Evolutionary conservation across 768 basidiomycete genomes (phyloP).

Genomic region (Coprinellus micaceus): DNA sequence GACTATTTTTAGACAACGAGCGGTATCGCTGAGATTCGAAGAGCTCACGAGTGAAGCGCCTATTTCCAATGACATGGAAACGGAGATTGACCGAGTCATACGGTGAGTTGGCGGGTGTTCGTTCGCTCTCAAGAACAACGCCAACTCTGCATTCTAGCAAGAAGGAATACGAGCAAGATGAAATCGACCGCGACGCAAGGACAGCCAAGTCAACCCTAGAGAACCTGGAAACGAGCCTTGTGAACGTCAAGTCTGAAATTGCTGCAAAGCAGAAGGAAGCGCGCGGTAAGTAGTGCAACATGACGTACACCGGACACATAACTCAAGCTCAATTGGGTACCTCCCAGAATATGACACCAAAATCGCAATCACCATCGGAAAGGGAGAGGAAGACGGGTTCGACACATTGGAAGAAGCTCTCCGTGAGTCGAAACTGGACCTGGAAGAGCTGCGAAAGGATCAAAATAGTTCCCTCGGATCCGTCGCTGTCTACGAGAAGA

Average conservation of each 20-base stretch:
- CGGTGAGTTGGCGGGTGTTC: slow-evolving; percentile 58
- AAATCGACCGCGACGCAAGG: slow-evolving; percentile 41
- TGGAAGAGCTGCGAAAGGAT: slow-evolving; percentile 46
- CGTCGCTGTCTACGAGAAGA: slow-evolving; percentile 41
- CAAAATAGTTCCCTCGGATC: slow-evolving; percentile 10
- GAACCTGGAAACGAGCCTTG: slow-evolving; percentile 58
- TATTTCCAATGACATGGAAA: slow-evolving; percentile 65
- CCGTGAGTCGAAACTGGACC: slow-evolving; percentile 23
- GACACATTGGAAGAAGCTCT: slow-evolving; percentile 26
- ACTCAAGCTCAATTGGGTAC: not conserved
- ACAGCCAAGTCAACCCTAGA: slow-evolving; percentile 56
- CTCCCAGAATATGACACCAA: not conserved
- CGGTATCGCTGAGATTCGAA: slow-evolving; percentile 57
- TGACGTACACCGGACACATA: not conserved
- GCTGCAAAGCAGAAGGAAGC: slow-evolving; percentile 6
- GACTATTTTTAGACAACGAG: slow-evolving; percentile 49
- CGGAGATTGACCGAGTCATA: slow-evolving; percentile 56
- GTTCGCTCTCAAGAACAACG: not conserved
- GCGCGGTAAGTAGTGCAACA: slow-evolving; percentile 5
- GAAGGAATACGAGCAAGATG: slow-evolving; percentile 60
- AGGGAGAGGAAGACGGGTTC: not conserved
- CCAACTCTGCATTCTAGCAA: slow-evolving; percentile 39
- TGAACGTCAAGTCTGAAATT: slow-evolving; percentile 56
- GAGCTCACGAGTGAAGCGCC: slow-evolving; percentile 62
- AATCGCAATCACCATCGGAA: not conserved